A percentile compares a stretch with the other conserved stretches of the same genome.
phyloP scores from a whole-genome alignment of 768 basidiomycete genomes.

The Lactarius vividus region DNA sequence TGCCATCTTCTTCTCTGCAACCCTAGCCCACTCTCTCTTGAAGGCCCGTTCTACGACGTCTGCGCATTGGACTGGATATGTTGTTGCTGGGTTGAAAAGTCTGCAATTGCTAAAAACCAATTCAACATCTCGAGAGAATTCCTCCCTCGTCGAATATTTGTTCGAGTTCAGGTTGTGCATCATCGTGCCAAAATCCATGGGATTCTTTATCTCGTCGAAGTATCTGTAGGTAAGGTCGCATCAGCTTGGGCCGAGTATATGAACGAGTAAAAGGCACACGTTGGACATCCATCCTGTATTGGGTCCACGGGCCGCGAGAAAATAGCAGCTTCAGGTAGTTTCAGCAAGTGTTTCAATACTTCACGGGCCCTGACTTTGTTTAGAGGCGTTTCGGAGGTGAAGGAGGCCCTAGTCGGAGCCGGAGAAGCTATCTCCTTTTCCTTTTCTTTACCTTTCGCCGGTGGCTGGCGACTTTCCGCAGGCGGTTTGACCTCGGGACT shows the following conservation, averaged over 20 bases:
- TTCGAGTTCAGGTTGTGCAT: slow-evolving; percentile 59
- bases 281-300: slow-evolving; percentile 79
- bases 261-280: slow-evolving; percentile 50
- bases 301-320: slow-evolving; percentile 87
- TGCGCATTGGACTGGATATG: slow-evolving; percentile 70
- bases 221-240: slow-evolving; percentile 53
- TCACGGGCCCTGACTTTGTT: slow-evolving; percentile 85
- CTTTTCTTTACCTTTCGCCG: slow-evolving; percentile 54
- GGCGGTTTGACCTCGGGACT: slow-evolving; percentile 15
- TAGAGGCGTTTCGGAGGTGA: slow-evolving; percentile 47
- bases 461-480: slow-evolving; percentile 34
- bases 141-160: slow-evolving; percentile 77
- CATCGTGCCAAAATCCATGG: slow-evolving; percentile 94
- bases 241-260: slow-evolving; percentile 14
- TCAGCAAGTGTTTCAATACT: slow-evolving; percentile 56
- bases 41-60: slow-evolving; percentile 71
- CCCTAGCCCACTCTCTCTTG: slow-evolving; percentile 85
- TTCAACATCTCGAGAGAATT: slow-evolving; percentile 74
- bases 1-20: slow-evolving; percentile 66
- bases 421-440: slow-evolving; percentile 53
- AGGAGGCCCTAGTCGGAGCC: slow-evolving; percentile 36
- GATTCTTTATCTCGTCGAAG: slow-evolving; percentile 83
- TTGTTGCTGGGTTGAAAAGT: slow-evolving; percentile 83
- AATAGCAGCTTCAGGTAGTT: slow-evolving; percentile 63
- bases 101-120: slow-evolving; percentile 89